Base-by-base conservation (phyloP, 768 basidiomycete genomes). In the Phlebiopsis flavidoalba region DNA sequence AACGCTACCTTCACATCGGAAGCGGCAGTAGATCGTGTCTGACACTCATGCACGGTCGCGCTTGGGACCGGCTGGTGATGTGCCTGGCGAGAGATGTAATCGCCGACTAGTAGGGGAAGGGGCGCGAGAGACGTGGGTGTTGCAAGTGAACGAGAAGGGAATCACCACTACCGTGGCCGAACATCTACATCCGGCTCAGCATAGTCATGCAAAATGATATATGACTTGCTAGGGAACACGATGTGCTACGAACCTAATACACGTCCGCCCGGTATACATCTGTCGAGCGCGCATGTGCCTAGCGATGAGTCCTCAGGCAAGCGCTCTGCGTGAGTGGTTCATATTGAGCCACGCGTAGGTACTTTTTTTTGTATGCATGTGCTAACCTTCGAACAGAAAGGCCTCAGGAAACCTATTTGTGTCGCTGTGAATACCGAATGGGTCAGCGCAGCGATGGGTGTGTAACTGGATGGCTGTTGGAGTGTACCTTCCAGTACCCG, bases 151-250 rank as follows among this genome's bases (percentile, higher is more conserved):
- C 66, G 21, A 87, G 67, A 21, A 88, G 72, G 1, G 86, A 88
- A 71, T 87, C 86, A 47, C 88, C 87, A 24, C 80, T 84, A 46
- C 85, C 87, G 65, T 86, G 80, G 14, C 87, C 88, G n/a, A 19
- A 88, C 84, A 68, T 89, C 86, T 88, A 60, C 10, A 43, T 12
- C 12, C 17, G 40, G 2, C 40, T 36, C 43, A 15, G 24, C 37
- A 46, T 5, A 14, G n/a, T 43, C n/a, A 17, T 33, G 31, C 15
- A 48, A n/a, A n/a, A n/a, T n/a, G n/a, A n/a, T n/a, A n/a, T n/a
- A n/a, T n/a, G n/a, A n/a, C n/a, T n/a, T n/a, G n/a, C n/a, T n/a
- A n/a, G n/a, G n/a, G n/a, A n/a, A n/a, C n/a, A 26, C 31, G 14
- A 7, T 31, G 31, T 22, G n/a, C 10, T 11, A 66, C 72, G 35